phyloP scores from a whole-genome alignment of 2,329 filamentous ascomycete genomes.

The Colletotrichum theobromicola region DNA sequence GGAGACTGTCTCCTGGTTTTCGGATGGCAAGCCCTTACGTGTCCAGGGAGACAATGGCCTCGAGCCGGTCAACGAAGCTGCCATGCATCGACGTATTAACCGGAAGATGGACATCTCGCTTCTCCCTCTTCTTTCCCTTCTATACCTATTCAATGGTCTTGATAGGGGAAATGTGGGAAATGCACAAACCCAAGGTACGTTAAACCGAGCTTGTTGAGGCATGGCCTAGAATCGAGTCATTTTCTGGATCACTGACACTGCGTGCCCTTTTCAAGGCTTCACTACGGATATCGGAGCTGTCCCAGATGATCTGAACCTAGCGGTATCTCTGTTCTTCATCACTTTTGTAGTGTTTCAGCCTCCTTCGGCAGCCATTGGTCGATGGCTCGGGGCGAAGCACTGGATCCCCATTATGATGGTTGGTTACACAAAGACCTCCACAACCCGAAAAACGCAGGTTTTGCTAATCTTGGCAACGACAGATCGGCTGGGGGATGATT shows the following conservation, averaged over 20 bases:
- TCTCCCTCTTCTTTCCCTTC: constrained; percentile 41
- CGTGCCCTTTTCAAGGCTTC: constrained; percentile 38
- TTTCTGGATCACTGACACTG: neutral
- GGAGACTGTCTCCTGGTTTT: neutral
- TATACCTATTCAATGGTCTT: constrained; percentile 46
- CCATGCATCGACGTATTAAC: constrained; percentile 29
- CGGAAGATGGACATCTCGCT: constrained; percentile 40
- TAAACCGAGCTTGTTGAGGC: neutral
- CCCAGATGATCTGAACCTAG: constrained; percentile 58
- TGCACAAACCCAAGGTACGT: constrained; percentile 39
- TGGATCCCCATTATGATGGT: constrained; percentile 65
- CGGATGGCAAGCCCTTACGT: neutral
- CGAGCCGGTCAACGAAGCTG: neutral
- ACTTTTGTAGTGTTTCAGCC: constrained; percentile 65
- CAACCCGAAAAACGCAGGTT: constrained; percentile 34
- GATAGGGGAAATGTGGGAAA: constrained; percentile 47
- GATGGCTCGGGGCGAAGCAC: constrained; percentile 47
- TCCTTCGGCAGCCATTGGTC: constrained; percentile 49
- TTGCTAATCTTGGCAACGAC: constrained; percentile 40
- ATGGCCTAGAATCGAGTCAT: neutral
- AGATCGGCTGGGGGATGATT: constrained; percentile 32
- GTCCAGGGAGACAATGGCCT: neutral
- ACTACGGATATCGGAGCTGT: constrained; percentile 58
- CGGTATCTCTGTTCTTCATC: constrained; percentile 62
- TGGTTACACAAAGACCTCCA: constrained; percentile 49